Evolutionary conservation across 2,329 filamentous ascomycete genomes (phyloP), one percentile per base, ranked within the genome.

Genomic region (Ceratocystis ficicola): DNA sequence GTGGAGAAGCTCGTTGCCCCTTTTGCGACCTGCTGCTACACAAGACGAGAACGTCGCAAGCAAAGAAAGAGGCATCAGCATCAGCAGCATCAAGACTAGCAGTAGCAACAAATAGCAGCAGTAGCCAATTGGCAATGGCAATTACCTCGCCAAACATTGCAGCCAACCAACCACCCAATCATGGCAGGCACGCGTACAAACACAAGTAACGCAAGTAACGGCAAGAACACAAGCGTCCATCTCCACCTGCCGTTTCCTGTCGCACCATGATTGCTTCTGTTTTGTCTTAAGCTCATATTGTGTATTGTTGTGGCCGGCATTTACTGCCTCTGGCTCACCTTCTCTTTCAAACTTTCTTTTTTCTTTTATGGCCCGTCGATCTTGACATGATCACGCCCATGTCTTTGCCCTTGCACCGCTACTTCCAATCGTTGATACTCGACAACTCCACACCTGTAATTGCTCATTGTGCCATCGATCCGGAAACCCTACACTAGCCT

Each of bases 61-160:
- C 22, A 52, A 52, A 55, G 30, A 17, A 25, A 41, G 36, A 15
- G 15, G 15, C 44, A 63, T 12, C 15, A 8, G 22, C 10, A 63
- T n/a, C 32, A 62, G n/a, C 44, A 62, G 7, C 61, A 63, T 20
- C 48, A 50, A 20, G 3, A 50, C 3, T 8, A 50, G n/a, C 48
- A 52, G 48, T 25, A 52, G 17, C 20, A 52, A 25, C n/a, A 52
- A 41, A 41, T 12, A 12, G 22, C 48, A 52, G 6, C 20, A 17
- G 22, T 25, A 52, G 48, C 15, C 10, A 52, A 28, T 25, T 12
- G 20, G n/a, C 44, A 52, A 28, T 25, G 44, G 62, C 62, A 64
- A 64, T 64, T 41, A 6, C 62, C 55, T 59, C 6, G 55, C 55
- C 25, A 59, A 59, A 32, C 25, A 59, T 20, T 20, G 30, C 32